Evolutionary conservation across 2,329 filamentous ascomycete species (phyloP).

Genomic region (Xylaria sp.): DNA sequence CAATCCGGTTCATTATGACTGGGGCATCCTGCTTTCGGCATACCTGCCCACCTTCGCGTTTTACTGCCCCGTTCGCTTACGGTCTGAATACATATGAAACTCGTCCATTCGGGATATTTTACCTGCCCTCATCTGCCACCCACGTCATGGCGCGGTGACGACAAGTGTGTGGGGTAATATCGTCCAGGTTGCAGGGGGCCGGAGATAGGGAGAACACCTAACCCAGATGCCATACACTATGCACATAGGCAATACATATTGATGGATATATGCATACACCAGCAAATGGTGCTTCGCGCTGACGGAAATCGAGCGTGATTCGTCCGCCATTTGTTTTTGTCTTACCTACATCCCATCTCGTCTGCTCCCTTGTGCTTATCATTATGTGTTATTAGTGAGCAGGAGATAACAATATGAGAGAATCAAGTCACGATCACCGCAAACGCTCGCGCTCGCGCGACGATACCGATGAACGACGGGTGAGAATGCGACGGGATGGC

Average conservation of each 20-base stretch:
- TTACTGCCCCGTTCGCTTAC: too few species aligned
- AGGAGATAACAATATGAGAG: constrained; percentile 14
- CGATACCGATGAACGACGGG: constrained; percentile 14
- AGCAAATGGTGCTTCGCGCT: not conserved
- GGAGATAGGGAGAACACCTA: not conserved
- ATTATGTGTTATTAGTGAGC: not conserved
- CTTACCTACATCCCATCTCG: not conserved
- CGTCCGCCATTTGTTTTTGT: not conserved
- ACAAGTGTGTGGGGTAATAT: not conserved
- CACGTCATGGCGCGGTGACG: not conserved
- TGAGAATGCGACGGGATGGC: constrained; percentile 16
- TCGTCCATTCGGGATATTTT: not conserved
- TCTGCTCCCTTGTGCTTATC: not conserved
- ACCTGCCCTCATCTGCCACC: not conserved
- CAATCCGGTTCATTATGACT: too few species aligned
- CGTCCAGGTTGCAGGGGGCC: not conserved
- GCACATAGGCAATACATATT: not conserved
- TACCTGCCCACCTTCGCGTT: too few species aligned
- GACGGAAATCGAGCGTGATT: not conserved
- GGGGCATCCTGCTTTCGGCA: too few species aligned
- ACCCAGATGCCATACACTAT: not conserved
- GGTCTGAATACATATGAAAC: too few species aligned
- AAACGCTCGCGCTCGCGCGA: constrained; percentile 23
- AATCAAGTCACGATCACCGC: constrained; percentile 10
- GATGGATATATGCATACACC: too few species aligned